Percentiles rank a stretch among this genome's conserved stretches.
phyloP scores from a whole-genome alignment of 805 yeast genomes.

The Schwanniomyces sp. region DNA sequence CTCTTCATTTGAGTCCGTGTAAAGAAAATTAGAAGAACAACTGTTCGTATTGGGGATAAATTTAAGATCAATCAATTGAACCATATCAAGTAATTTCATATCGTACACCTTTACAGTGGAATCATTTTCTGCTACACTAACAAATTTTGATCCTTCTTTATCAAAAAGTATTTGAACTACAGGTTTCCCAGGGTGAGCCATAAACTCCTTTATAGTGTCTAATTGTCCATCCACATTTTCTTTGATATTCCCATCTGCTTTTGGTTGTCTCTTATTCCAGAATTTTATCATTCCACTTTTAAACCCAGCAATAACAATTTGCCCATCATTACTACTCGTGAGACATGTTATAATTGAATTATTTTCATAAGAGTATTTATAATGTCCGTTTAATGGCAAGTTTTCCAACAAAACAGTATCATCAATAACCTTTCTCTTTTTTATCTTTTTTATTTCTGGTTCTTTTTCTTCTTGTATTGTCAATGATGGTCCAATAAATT shows the following conservation, averaged over 20 bases:
- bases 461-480: background rate
- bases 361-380: conserved; percentile 8
- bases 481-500: conserved; percentile 8
- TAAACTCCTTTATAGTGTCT: conserved; percentile 12
- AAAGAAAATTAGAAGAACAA: conserved; percentile 12
- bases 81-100: conserved; percentile 19
- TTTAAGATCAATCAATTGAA: conserved; percentile 13
- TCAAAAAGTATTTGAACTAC: conserved; percentile 15
- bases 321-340: conserved; percentile 10
- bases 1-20: conserved; percentile 5
- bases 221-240: conserved; percentile 7
- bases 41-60: conserved; percentile 12
- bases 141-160: conserved; percentile 12
- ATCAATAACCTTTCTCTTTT: conserved; percentile 1
- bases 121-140: conserved; percentile 17
- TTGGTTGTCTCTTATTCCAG: conserved; percentile 10
- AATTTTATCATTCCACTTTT: conserved; percentile 18
- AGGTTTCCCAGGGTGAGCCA: conserved; percentile 14
- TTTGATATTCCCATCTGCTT: conserved; percentile 5
- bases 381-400: conserved; percentile 1
- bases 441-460: background rate
- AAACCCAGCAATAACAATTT: conserved; percentile 16
- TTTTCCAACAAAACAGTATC: background rate
- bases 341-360: conserved; percentile 13
- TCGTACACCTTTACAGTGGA: conserved; percentile 18